A percentile compares a stretch with the other conserved stretches of the same genome.
Evolutionary conservation across 2,329 filamentous ascomycete genomes (phyloP).

Genomic region (Cadophora gregata): DNA sequence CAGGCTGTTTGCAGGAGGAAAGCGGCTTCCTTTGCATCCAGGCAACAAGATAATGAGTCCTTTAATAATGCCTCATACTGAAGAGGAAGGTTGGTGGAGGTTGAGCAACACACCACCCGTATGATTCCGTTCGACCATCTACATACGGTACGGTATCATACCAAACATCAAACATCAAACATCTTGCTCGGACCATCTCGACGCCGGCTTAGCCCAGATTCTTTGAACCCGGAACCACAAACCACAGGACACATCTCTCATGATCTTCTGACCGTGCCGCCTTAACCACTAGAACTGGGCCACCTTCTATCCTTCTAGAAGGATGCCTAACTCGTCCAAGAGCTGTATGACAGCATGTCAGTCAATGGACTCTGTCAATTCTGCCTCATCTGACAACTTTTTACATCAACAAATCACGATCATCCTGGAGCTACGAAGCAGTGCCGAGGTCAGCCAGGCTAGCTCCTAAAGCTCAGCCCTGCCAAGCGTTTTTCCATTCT

Average conservation of each 20-base stretch:
- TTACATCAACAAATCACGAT: neutral
- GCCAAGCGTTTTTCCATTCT: slow-evolving; percentile 15
- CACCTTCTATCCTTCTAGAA: slow-evolving; percentile 27
- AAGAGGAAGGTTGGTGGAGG: neutral
- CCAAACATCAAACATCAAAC: slow-evolving; percentile 12
- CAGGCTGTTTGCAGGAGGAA: neutral
- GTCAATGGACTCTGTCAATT: neutral
- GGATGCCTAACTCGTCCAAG: slow-evolving; percentile 21
- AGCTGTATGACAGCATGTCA: slow-evolving; percentile 2
- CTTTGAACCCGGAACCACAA: neutral
- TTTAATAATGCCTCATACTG: slow-evolving; percentile 24
- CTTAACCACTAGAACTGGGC: slow-evolving; percentile 22
- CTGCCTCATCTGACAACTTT: slow-evolving; percentile 17
- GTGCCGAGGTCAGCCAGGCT: neutral
- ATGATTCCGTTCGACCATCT: slow-evolving; percentile 19
- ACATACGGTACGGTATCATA: too few species aligned
- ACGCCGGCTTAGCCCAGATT: slow-evolving; percentile 25
- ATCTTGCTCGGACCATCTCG: slow-evolving; percentile 24
- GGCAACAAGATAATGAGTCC: neutral
- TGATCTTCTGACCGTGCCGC: slow-evolving; percentile 28
- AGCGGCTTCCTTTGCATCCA: neutral
- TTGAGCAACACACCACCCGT: slow-evolving; percentile 9
- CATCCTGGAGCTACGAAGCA: neutral
- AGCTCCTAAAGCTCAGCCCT: slow-evolving; percentile 23
- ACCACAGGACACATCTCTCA: neutral